A percentile compares a stretch with the other conserved stretches of the same genome.
These are phyloP conservation scores for Neurospora cerealis DNA, from an alignment of 495 filamentous ascomycete genomes.

Conservation along the genomic window DNA sequence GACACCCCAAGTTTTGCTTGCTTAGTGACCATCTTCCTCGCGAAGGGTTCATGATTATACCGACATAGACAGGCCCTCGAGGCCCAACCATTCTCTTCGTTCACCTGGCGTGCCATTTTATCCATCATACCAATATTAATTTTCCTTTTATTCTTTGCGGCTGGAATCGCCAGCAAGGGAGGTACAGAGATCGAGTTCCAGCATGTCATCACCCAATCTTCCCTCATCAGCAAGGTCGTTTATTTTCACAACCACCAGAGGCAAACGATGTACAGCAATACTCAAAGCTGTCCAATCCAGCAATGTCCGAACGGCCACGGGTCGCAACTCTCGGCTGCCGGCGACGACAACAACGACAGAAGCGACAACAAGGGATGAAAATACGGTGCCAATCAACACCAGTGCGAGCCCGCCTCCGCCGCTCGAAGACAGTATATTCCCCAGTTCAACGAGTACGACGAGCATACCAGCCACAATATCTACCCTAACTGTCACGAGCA, in stretches of 20 bases:
- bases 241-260: conserved; percentile 33
- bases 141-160: conserved; percentile 19
- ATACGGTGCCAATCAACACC: conserved; percentile 1
- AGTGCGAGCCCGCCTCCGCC: conserved; percentile 5
- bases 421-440: conserved; percentile 2
- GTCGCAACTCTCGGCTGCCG: background rate
- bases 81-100: conserved; percentile 15
- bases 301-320: conserved; percentile 5
- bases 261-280: conserved; percentile 38
- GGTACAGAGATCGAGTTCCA: conserved; percentile 12
- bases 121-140: background rate
- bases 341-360: background rate
- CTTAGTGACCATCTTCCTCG: background rate
- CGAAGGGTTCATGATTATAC: conserved; percentile 28
- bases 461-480: conserved; percentile 15
- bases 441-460: conserved; percentile 24
- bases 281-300: conserved; percentile 23
- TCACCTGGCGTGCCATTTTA: background rate
- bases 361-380: conserved; percentile 7
- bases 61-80: conserved; percentile 29
- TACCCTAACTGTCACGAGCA: conserved; percentile 9
- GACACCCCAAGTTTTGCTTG: background rate
- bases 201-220: conserved; percentile 22
- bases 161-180: conserved; percentile 29
- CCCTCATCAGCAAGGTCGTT: conserved; percentile 22